phyloP scores from a whole-genome alignment of 352 stramenopile species.

The Phytophthora quininea region DNA sequence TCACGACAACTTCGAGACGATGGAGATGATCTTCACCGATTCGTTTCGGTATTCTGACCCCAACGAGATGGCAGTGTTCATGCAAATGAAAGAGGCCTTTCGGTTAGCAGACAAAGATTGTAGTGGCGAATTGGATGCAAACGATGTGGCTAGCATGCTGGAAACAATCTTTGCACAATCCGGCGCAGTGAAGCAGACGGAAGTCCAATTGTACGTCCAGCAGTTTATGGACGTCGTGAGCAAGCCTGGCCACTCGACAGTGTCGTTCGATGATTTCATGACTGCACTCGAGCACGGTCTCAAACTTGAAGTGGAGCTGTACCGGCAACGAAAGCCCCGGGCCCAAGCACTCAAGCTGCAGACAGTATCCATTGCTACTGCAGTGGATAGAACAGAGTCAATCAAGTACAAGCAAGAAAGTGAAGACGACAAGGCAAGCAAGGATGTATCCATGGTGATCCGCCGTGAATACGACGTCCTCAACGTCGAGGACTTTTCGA shows the following conservation, averaged over 20 bases:
- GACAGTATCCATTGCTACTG: neutral
- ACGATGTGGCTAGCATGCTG: neutral
- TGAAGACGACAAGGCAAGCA: conserved; percentile 1
- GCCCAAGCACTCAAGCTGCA: neutral
- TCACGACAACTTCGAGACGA: neutral
- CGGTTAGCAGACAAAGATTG: neutral
- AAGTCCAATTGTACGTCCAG: conserved; percentile 71
- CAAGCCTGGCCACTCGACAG: conserved; percentile 62
- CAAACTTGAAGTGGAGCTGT: conserved; percentile 81
- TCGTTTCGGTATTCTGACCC: neutral
- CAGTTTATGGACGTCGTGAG: conserved; percentile 84
- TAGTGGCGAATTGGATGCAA: neutral
- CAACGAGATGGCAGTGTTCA: neutral
- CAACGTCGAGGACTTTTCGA: conserved; percentile 51
- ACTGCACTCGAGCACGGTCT: conserved; percentile 76
- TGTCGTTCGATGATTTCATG: conserved; percentile 88
- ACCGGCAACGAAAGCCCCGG: conserved; percentile 9
- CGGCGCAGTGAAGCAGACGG: conserved; percentile 62
- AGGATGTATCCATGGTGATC: conserved; percentile 26
- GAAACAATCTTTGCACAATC: conserved; percentile 68
- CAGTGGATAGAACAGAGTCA: neutral
- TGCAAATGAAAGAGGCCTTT: neutral
- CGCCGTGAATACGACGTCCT: conserved; percentile 45
- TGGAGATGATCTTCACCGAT: neutral
- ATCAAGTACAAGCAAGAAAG: neutral